Conservation (phyloP, 2,329 filamentous ascomycete genomes). For the Hypoxylon sp. region DNA sequence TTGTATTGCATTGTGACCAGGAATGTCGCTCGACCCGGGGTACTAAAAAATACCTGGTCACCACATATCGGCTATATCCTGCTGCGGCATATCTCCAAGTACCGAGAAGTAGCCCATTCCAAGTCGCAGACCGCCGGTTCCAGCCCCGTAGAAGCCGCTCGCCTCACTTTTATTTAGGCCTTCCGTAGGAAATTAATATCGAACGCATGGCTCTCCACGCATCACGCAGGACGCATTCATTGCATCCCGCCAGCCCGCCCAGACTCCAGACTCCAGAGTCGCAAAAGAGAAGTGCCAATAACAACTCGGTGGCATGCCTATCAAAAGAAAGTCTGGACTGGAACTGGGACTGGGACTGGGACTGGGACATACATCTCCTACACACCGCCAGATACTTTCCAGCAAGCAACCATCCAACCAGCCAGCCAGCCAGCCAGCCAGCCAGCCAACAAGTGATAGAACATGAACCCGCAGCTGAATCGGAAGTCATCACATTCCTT, state of each 20-base stretch:
- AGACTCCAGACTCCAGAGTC: no score
- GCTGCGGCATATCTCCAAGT: background rate
- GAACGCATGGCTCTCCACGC: constrained; percentile 39
- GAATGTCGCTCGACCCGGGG: constrained; percentile 11
- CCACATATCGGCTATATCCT: background rate
- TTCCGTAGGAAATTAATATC: constrained; percentile 40
- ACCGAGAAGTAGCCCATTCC: constrained; percentile 11
- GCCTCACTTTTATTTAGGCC: constrained; percentile 37
- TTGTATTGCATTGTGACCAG: background rate
- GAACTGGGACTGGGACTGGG: no score
- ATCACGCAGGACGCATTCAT: constrained; percentile 11
- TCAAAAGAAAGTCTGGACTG: constrained; percentile 16
- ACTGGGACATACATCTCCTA: constrained; percentile 1
- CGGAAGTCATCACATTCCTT: constrained; percentile 36
- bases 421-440: background rate
- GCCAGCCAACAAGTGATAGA: background rate
- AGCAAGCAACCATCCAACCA: constrained; percentile 3
- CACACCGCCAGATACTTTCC: constrained; percentile 25
- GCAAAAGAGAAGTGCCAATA: constrained; percentile 24
- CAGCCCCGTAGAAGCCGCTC: constrained; percentile 39
- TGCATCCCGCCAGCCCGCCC: no score
- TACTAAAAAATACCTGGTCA: background rate
- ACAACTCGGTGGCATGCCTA: constrained; percentile 25
- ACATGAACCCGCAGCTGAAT: constrained; percentile 24
- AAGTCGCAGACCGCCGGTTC: constrained; percentile 34